Evolutionary conservation across 345 rosid genomes (phyloP), one percentile per base, ranked within the genome.

Genomic region (Acer negundo): DNA sequence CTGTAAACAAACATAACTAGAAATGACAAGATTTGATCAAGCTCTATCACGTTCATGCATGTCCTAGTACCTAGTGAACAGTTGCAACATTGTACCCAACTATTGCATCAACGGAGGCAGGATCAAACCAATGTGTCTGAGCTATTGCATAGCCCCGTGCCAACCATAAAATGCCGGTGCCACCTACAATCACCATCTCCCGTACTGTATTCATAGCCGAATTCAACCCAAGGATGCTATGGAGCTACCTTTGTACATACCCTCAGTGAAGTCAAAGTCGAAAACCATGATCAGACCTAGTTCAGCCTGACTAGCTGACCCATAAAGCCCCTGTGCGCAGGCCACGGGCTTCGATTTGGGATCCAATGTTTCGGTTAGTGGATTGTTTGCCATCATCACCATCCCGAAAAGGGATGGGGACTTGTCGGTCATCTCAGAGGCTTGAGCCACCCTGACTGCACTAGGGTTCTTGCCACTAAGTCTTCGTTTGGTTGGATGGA

Each of bases 101-200:
- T 2, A 90, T 80, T n/a, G 90, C 90, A 75, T 89, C 84, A 16
- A 94, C 86, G 7, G 86, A 82, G 51, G 46, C 67, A 40, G 69
- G 35, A 68, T 94, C 82, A 2, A 82, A 10, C 84, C 83, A 82
- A 70, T 81, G 76, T 6, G 93, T 87, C 28, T 77, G 55, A 0
- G 85, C 93, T 22, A 85, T 10, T 0, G 97, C 93, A 69, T 87
- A 90, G 1, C 97, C 96, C 0, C 85, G 85, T 2, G 96, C 93
- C 69, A 91, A 68, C 53, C 87, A 82, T 86, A 90, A 90, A 51
- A 84, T 13, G 5, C 94, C 90, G 0, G 90, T 89, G 16, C 96
- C 87, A 0, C 97, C 90, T 4, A 86, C 83, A 20, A 93, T 79
- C 0, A 90, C 91, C 97, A 93, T 81, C 81, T 93, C 95, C 1